Base-by-base conservation (phyloP, 345 rosid species). In the Camelina neglecta region DNA sequence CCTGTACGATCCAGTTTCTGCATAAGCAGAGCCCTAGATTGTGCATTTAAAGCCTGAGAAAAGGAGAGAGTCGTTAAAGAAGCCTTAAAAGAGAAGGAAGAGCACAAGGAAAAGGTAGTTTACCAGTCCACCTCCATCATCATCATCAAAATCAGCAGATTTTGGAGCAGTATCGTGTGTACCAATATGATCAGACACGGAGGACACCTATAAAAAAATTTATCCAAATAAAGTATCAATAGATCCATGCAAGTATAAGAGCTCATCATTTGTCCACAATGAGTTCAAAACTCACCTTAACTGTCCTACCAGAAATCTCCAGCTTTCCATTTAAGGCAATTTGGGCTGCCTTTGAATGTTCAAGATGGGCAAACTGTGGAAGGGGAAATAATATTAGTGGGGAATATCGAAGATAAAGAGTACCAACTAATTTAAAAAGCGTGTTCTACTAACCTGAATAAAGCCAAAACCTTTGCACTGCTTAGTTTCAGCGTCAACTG, bases 401-500 rank as follows among this genome's bases (percentile, higher is more conserved):
- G 10, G n/a, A 51, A 71, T 62, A 23, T 7, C 33, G 4, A 42
- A 51, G 47, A 50, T 64, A 49, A 33, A 33, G 21, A 59, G 48
- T 6, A 66, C 70, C 56, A 67, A 33, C 11, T 74, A 65, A 80
- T 50, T 64, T 26, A 23, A 5, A 66, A 70, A 66, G 42, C 15
- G 59, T 47, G 31, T 24, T 67, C 33, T 36, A 84, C 92, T 61
- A 60, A 91, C 98, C 85, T 93, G 98, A 79, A 93, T 89, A 87
- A 93, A 93, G 71, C 96, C 98, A 68, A 87, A 93, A 71, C 98
- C 98, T 79, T 93, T 93, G 88, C 98, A 91, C 73, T 89, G 98
- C 48, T 97, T 93, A 20, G 94, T 89, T 79, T 91, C 98, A 62
- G 81, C 81, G 82, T 93, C 98, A 77, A 87, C 92, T 26, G 98